Evolutionary conservation across 805 yeast species (phyloP).

Genomic region (Candida yuanshanica): DNA sequence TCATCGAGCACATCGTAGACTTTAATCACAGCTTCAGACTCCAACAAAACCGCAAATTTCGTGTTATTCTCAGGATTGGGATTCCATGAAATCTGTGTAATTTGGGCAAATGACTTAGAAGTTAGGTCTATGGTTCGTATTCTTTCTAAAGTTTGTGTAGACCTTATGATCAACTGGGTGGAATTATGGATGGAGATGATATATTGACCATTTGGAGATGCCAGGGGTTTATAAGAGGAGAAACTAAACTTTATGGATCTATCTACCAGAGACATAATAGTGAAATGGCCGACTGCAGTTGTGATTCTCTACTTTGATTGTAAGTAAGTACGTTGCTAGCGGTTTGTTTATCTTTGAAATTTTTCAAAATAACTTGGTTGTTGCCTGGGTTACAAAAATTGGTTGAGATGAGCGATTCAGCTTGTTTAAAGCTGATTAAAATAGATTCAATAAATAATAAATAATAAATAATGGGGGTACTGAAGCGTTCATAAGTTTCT

Average conservation of each 20-base stretch:
- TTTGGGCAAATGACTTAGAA: slow-evolving; percentile 4
- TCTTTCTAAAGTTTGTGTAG: slow-evolving; percentile 8
- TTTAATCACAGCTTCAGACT: slow-evolving; percentile 3
- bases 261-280: slow-evolving; percentile 9
- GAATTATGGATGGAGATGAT: slow-evolving; percentile 11
- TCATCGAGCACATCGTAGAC: slow-evolving; percentile 12
- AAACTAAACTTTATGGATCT: slow-evolving; percentile 11
- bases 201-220: slow-evolving; percentile 12
- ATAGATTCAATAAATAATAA: too few species aligned
- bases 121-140: slow-evolving; percentile 6
- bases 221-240: slow-evolving; percentile 6
- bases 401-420: too few species aligned
- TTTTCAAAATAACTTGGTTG: too few species aligned
- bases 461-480: too few species aligned
- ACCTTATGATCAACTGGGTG: slow-evolving; percentile 11
- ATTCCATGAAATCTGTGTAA: slow-evolving; percentile 17
- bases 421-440: too few species aligned
- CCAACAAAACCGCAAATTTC: slow-evolving; percentile 13
- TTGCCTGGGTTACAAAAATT: background rate
- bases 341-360: too few species aligned
- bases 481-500: too few species aligned
- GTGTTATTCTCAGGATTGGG: slow-evolving; percentile 3
- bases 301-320: too few species aligned
- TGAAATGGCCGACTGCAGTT: too few species aligned
- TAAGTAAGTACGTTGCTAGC: too few species aligned